Conservation (phyloP, 169 alveolate genomes). For the Plasmodium cynomolgi region DNA sequence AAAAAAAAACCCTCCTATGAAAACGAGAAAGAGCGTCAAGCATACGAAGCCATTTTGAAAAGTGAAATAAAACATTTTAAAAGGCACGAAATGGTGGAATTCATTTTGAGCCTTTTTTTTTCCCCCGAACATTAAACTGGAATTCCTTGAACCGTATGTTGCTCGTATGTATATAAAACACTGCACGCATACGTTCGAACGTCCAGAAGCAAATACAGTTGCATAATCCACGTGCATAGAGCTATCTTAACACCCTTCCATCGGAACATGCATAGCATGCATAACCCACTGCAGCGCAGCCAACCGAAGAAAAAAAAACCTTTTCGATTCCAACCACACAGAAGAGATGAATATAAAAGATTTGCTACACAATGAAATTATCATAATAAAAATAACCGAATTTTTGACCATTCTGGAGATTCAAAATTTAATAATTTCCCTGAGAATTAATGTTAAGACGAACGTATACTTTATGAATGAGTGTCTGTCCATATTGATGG, state of each 20-base stretch:
- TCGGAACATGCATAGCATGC: not conserved
- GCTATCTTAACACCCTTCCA: not conserved
- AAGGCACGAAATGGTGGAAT: not conserved
- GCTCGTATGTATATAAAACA: not conserved
- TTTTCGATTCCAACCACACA: not conserved
- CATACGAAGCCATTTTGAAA: not conserved
- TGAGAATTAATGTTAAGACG: slow-evolving; percentile 56
- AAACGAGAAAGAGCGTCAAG: not conserved
- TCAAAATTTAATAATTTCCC: slow-evolving; percentile 59
- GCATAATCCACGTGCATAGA: not conserved
- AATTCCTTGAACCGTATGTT: not conserved
- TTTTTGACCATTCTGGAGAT: slow-evolving; percentile 39
- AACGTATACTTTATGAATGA: slow-evolving; percentile 68
- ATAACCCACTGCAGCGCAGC: not conserved
- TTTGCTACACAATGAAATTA: slow-evolving; percentile 53
- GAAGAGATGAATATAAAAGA: slow-evolving; percentile 57
- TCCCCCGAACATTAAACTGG: not conserved
- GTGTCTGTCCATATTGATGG: slow-evolving; percentile 35
- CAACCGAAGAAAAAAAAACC: not conserved
- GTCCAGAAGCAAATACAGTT: not conserved
- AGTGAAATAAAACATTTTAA: not conserved
- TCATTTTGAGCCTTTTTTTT: not conserved
- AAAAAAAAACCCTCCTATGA: not conserved
- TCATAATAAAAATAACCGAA: slow-evolving; percentile 66
- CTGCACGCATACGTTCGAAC: not conserved